phyloP scores from a whole-genome alignment of 805 yeast genomes.

The Kurtzmaniella cleridarum region DNA sequence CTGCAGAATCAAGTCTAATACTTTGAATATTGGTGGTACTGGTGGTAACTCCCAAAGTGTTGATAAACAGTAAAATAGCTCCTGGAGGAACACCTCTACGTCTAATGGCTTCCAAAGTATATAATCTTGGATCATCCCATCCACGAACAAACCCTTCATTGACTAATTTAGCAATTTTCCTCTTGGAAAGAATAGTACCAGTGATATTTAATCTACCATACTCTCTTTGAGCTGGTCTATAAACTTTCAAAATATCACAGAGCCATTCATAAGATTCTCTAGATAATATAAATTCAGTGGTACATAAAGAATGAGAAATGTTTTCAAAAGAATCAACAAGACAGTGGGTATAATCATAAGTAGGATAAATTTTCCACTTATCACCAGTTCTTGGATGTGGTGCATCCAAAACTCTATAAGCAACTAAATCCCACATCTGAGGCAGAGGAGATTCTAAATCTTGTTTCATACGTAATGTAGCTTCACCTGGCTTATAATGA shows the following conservation, averaged over 20 bases:
- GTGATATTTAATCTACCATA: conserved; percentile 94
- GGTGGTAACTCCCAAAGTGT: conserved; percentile 95
- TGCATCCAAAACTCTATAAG: conserved; percentile 89
- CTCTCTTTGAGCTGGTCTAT: conserved; percentile 98
- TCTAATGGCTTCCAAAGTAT: conserved; percentile 87
- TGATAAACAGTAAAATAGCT: conserved; percentile 86
- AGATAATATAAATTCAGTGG: conserved; percentile 87
- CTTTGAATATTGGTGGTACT: conserved; percentile 88
- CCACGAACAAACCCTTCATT: conserved; percentile 78
- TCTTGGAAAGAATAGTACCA: conserved; percentile 90
- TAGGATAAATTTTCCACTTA: conserved; percentile 97
- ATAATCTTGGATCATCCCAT: conserved; percentile 98
- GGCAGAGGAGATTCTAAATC: conserved; percentile 87
- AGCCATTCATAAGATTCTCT: conserved; percentile 98
- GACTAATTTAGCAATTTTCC: conserved; percentile 92
- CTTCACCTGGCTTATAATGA: conserved; percentile 81
- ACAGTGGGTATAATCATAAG: conserved; percentile 98
- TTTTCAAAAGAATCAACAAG: conserved; percentile 96
- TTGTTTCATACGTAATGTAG: conserved; percentile 95
- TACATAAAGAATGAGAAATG: conserved; percentile 92
- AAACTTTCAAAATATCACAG: conserved; percentile 90
- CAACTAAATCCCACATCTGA: conserved; percentile 99
- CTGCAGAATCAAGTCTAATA: conserved; percentile 81
- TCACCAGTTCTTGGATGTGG: conserved; percentile 95
- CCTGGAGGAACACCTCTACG: conserved; percentile 99